A percentile compares a stretch with the other conserved stretches of the same genome.
Conservation (phyloP, 768 basidiomycete species). For the Tulasnella sp. region DNA sequence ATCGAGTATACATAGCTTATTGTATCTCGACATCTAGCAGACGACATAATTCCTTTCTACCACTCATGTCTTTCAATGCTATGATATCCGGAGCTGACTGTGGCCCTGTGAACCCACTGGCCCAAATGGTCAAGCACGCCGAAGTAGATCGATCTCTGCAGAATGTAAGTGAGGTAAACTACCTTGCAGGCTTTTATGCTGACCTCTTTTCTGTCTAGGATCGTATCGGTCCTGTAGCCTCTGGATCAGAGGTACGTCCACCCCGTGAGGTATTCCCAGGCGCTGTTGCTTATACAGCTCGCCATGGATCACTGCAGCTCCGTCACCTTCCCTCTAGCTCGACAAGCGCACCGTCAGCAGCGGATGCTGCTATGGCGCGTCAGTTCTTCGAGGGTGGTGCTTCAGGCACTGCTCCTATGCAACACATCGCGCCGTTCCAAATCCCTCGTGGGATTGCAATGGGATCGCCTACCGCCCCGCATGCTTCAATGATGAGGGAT, state of each 20-base stretch:
- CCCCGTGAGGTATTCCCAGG: neutral
- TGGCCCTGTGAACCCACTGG: slow-evolving; percentile 74
- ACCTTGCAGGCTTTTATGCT: slow-evolving; percentile 5
- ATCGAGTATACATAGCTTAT: too few species aligned
- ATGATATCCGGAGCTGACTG: slow-evolving; percentile 87
- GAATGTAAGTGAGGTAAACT: slow-evolving; percentile 63
- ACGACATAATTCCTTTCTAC: too few species aligned
- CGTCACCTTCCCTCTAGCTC: slow-evolving; percentile 62
- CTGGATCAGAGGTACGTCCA: slow-evolving; percentile 14
- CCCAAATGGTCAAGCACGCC: slow-evolving; percentile 81
- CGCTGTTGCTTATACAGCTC: neutral
- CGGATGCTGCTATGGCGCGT: slow-evolving; percentile 61
- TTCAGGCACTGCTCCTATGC: slow-evolving; percentile 28
- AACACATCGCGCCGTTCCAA: neutral
- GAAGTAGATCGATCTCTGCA: slow-evolving; percentile 83
- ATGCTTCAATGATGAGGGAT: too few species aligned
- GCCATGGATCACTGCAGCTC: slow-evolving; percentile 35
- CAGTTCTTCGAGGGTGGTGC: slow-evolving; percentile 48
- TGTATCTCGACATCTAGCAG: too few species aligned
- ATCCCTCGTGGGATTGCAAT: neutral
- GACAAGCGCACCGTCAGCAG: slow-evolving; percentile 39
- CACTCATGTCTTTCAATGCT: slow-evolving; percentile 21
- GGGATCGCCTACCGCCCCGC: neutral
- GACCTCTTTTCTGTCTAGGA: too few species aligned
- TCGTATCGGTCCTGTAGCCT: slow-evolving; percentile 23